Percentiles rank a stretch among this genome's conserved stretches.
phyloP scores from a whole-genome alignment of 805 yeast genomes.

The Suhomyces tanzawaensis region DNA sequence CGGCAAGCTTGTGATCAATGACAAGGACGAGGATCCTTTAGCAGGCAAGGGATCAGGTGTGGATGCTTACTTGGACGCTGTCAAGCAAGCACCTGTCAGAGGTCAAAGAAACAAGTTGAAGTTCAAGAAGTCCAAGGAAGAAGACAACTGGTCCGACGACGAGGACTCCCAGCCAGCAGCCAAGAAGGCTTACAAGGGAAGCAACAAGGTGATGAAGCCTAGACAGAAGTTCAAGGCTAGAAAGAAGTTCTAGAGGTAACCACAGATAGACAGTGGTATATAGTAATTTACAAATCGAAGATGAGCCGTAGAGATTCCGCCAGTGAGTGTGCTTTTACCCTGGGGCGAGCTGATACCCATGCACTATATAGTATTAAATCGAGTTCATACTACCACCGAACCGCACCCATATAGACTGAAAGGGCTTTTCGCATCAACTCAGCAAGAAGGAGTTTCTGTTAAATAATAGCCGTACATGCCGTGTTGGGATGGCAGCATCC shows the following conservation, averaged over 20 bases:
- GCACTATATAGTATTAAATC: too few species aligned
- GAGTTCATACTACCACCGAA: too few species aligned
- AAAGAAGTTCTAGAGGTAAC: constrained; percentile 50
- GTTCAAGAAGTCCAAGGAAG: constrained; percentile 64
- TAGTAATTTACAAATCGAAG: too few species aligned
- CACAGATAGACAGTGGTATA: too few species aligned
- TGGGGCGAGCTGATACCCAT: too few species aligned
- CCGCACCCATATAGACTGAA: too few species aligned
- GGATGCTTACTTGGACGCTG: constrained; percentile 92
- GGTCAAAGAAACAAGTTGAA: constrained; percentile 91
- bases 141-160: constrained; percentile 42
- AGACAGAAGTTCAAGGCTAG: constrained; percentile 55
- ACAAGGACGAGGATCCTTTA: constrained; percentile 39
- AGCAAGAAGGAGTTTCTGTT: too few species aligned
- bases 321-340: too few species aligned
- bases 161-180: constrained; percentile 38
- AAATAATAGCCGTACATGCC: too few species aligned
- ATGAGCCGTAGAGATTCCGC: too few species aligned
- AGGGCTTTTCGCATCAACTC: too few species aligned
- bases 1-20: constrained; percentile 70
- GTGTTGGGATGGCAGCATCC: too few species aligned
- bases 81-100: constrained; percentile 87
- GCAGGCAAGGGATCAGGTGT: constrained; percentile 55
- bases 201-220: constrained; percentile 32
- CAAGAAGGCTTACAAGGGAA: constrained; percentile 11